phyloP scores from a whole-genome alignment of 371 early-diverging fungal species.

The Rhizomucor pusillus region DNA sequence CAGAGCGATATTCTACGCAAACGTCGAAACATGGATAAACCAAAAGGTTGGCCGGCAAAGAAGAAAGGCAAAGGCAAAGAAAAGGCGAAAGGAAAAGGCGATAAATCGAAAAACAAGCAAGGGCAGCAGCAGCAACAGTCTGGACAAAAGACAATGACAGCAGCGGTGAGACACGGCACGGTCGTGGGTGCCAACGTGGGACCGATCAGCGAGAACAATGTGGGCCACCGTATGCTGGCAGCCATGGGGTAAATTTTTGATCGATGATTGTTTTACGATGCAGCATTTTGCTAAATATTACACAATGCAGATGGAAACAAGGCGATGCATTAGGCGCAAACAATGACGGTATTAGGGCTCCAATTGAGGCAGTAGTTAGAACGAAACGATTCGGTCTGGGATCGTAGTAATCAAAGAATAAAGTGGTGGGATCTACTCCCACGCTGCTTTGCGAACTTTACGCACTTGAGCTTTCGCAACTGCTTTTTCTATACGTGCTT shows the following conservation, averaged over 20 bases:
- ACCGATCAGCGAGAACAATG: constrained; percentile 64
- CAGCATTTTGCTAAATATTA: constrained; percentile 7
- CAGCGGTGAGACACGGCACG: constrained; percentile 40
- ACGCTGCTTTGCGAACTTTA: not conserved
- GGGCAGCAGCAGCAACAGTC: not conserved
- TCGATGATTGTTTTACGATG: not conserved
- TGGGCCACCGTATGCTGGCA: constrained; percentile 78
- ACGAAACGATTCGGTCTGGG: constrained; percentile 76
- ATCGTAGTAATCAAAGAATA: constrained; percentile 22
- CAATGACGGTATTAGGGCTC: constrained; percentile 76
- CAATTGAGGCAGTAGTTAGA: constrained; percentile 83
- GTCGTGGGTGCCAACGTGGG: constrained; percentile 69
- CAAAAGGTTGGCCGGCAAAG: constrained; percentile 6
- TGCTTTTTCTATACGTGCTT: not conserved
- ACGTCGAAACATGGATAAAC: constrained; percentile 12
- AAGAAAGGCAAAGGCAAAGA: constrained; percentile 7
- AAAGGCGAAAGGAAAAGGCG: constrained; percentile 7
- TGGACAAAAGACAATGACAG: not conserved
- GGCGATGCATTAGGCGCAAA: constrained; percentile 83
- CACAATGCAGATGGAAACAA: constrained; percentile 56
- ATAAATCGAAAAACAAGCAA: not conserved
- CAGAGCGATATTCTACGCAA: constrained; percentile 20
- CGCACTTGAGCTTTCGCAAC: not conserved
- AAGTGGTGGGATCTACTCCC: not conserved
- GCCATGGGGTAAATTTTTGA: constrained; percentile 68